Conservation (phyloP, 345 rosid species). For the Mangifera indica region DNA sequence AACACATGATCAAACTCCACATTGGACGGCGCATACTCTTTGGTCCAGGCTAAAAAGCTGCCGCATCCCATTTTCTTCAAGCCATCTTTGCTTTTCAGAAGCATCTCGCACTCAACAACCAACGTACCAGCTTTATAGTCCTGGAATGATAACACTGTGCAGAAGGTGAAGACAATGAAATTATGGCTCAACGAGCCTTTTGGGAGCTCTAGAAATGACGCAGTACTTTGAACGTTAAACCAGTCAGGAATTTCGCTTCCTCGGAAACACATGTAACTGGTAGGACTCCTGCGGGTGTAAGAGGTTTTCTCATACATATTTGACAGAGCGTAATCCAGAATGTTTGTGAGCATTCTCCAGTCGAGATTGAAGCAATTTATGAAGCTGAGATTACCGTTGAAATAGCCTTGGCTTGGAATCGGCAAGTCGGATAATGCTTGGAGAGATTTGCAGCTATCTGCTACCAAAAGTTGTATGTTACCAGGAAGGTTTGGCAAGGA, state of each 20-base stretch:
- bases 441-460: background rate
- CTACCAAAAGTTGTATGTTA: background rate
- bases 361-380: slow-evolving; percentile 16
- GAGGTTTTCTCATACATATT: slow-evolving; percentile 14
- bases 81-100: background rate
- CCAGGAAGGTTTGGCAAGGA: no score
- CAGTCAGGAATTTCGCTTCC: background rate
- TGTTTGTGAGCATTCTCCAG: background rate
- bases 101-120: background rate
- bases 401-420: background rate
- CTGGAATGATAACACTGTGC: background rate
- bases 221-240: background rate
- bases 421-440: background rate
- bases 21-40: background rate
- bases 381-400: slow-evolving; percentile 8
- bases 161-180: background rate
- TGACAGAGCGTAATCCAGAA: background rate
- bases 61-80: background rate
- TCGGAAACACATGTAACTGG: background rate
- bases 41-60: background rate
- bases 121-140: background rate
- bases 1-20: background rate
- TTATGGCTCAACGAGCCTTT: background rate
- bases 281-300: no score
- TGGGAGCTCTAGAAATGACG: background rate